Evolutionary conservation across 2,329 filamentous ascomycete genomes (phyloP), one percentile per base, ranked within the genome.

Genomic region (Thielaviopsis musarum): DNA sequence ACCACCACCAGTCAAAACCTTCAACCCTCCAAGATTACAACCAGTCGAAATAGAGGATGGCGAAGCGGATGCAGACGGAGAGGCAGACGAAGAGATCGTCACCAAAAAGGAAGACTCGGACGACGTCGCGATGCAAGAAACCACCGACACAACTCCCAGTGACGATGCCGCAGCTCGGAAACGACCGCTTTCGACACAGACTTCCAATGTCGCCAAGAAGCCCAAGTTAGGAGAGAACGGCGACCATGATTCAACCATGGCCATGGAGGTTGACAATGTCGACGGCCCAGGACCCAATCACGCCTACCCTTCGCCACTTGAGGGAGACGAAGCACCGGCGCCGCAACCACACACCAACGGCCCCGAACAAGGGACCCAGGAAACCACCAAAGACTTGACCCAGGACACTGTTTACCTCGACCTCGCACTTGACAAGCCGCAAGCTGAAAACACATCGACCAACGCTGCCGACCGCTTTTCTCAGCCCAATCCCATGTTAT

Each of bases 281-380:
- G 69, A 73, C 64, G 68, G 70, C 59, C 70, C 70, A 60, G 70
- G 72, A 63, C 72, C 74, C 67, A 79, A 80, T 66, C 79, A 84
- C 69, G 81, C 81, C 65, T 85, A 84, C 66, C 82, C 81, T 58
- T 84, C 82, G 59, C 81, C 82, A 59, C 75, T 81, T 21, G 80
- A 82, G 67, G 76, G 77, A 62, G 79, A 82, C 64, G 74, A 76
- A 62, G 74, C 73, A 58, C 72, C 75, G 52, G 77, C 78, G 52
- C 77, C 79, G 38, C 70, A 74, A 24, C 71, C 76, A 49, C 77
- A 73, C 66, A 84, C 81, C 61, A 78, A 81, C 61, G 82, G 82
- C 28, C 80, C 81, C 53, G 80, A 84, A 64, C 77, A 81, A 66
- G 81, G 78, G 67, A 84, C 81, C 10, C 82, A 84, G 68, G 81